A percentile compares a stretch with the other conserved stretches of the same genome.
Conservation (phyloP, 2,329 filamentous ascomycete genomes). For the Fusarium mexicanum region DNA sequence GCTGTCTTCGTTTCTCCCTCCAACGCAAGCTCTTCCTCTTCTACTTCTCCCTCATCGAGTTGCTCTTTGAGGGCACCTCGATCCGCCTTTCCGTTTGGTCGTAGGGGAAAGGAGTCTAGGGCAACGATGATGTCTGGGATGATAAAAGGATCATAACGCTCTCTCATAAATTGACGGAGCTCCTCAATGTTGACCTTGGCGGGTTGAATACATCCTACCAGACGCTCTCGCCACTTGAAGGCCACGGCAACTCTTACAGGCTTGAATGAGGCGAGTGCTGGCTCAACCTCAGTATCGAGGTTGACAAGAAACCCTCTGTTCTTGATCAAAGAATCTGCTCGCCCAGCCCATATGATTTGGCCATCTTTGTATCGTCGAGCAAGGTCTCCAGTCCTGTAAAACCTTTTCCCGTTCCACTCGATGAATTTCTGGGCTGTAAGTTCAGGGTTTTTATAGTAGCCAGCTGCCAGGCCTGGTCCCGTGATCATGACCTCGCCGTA, state of each 20-base stretch:
- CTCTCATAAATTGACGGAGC: not conserved
- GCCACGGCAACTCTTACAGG: not conserved
- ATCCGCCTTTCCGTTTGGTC: not conserved
- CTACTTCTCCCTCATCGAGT: not conserved
- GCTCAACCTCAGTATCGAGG: not conserved
- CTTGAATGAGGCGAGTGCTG: not conserved
- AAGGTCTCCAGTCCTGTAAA: not conserved
- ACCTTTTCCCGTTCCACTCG: not conserved
- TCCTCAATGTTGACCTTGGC: not conserved
- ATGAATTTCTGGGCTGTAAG: not conserved
- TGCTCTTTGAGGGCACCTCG: not conserved
- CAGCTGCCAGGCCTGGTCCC: not conserved
- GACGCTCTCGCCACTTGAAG: not conserved
- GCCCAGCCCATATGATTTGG: not conserved
- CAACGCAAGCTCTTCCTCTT: fast-evolving
- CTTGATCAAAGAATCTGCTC: not conserved
- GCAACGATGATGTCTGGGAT: not conserved
- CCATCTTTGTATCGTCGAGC: not conserved
- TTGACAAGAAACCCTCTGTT: not conserved
- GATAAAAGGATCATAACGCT: not conserved
- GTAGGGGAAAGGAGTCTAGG: not conserved
- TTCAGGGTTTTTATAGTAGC: not conserved
- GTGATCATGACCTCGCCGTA: not conserved
- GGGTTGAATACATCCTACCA: not conserved
- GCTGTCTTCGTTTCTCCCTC: not conserved